Evolutionary conservation across 768 basidiomycete species (phyloP).

Genomic region (Gelatoporia subvermispora): DNA sequence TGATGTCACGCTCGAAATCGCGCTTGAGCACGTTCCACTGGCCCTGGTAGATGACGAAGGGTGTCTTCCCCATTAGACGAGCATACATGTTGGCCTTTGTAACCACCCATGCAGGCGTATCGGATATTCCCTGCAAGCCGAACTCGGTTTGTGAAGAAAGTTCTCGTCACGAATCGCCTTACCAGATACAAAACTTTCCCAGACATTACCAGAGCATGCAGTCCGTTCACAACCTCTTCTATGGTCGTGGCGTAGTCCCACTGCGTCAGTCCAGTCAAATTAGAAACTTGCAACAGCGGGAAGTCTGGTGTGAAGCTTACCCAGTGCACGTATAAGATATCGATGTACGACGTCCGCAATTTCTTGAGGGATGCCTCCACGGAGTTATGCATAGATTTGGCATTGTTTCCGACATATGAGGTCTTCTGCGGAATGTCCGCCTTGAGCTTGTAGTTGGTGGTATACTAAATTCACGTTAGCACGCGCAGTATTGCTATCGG

Average conservation of each 20-base stretch:
- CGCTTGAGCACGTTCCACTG: constrained; percentile 31
- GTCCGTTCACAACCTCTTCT: constrained; percentile 10
- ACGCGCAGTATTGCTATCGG: no score
- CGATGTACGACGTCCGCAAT: constrained; percentile 54
- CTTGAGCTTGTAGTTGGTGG: constrained; percentile 19
- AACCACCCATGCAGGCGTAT: constrained; percentile 34
- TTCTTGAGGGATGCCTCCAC: constrained; percentile 38
- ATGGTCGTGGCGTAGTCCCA: constrained; percentile 44
- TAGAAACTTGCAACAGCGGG: no score
- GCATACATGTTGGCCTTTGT: constrained; percentile 37
- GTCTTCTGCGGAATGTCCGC: constrained; percentile 22
- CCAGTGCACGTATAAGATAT: constrained; percentile 50
- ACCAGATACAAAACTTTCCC: constrained; percentile 25
- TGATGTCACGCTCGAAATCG: constrained; percentile 35
- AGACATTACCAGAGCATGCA: constrained; percentile 6
- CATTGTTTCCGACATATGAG: constrained; percentile 39
- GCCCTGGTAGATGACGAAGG: constrained; percentile 31
- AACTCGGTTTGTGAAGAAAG: constrained; percentile 25
- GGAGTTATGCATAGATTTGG: constrained; percentile 28
- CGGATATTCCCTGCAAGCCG: constrained; percentile 19
- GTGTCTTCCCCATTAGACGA: constrained; percentile 32
- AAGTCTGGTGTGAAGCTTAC: constrained; percentile 29
- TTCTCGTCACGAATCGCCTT: constrained; percentile 28
- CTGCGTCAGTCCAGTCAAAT: background rate
- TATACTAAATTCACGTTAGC: constrained; percentile 16